Evolutionary conservation across 2,329 filamentous ascomycete species (phyloP).

Genomic region (Sordariomycetes sp.): DNA sequence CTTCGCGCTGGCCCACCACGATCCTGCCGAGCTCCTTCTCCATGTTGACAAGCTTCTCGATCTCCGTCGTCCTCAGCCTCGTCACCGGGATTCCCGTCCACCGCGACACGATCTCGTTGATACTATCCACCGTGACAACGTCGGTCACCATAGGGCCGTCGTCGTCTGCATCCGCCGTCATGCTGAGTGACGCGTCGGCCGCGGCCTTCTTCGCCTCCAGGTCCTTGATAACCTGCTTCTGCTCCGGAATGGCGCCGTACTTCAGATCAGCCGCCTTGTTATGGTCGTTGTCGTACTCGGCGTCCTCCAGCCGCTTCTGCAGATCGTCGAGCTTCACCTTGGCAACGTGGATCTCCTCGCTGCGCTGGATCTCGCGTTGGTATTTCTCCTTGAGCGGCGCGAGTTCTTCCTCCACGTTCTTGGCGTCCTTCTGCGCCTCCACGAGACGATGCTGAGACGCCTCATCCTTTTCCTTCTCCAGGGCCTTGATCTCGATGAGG

Average conservation of each 20-base stretch:
- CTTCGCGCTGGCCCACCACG: conserved; percentile 90
- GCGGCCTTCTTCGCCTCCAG: conserved; percentile 73
- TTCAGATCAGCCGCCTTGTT: conserved; percentile 85
- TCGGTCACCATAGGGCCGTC: conserved; percentile 77
- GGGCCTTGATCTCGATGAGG: conserved; percentile 92
- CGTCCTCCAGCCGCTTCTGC: conserved; percentile 85
- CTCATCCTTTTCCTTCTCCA: conserved; percentile 89
- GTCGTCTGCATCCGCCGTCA: conserved; percentile 43
- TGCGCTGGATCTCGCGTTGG: conserved; percentile 81
- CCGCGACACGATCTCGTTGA: conserved; percentile 94
- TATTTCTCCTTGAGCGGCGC: conserved; percentile 91
- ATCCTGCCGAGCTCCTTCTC: conserved; percentile 74
- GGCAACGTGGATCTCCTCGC: conserved; percentile 84
- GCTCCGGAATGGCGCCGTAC: conserved; percentile 95
- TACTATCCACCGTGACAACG: conserved; percentile 90
- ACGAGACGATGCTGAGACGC: conserved; percentile 75
- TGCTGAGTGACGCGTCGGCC: conserved; percentile 61
- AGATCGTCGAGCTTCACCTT: conserved; percentile 91
- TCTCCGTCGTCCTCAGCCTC: conserved; percentile 85
- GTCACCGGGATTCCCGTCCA: conserved; percentile 99
- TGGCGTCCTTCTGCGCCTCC: conserved; percentile 79
- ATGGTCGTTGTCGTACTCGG: conserved; percentile 78
- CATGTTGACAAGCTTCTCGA: conserved; percentile 98
- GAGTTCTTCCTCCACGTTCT: conserved; percentile 89
- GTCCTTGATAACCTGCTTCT: conserved; percentile 66